Percentiles rank a stretch among this genome's conserved stretches.
Conservation (phyloP, 148 eudicot genomes). For the Simmondsia chinensis region DNA sequence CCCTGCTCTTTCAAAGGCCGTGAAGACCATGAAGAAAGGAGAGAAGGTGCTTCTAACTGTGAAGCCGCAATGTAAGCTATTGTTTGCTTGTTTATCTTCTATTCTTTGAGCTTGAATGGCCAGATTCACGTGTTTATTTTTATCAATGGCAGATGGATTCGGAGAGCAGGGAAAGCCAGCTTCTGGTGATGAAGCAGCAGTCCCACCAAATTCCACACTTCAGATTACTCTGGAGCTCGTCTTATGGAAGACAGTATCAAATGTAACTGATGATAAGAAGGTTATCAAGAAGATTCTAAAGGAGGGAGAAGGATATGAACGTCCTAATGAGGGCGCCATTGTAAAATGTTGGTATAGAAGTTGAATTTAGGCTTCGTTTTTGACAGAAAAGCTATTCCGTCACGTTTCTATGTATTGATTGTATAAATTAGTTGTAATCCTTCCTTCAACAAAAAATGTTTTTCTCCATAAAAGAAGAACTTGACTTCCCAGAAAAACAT, state of each 20-base stretch:
- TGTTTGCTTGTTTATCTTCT: not conserved
- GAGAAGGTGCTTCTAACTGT: constrained; percentile 76
- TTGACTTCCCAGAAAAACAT: too few species aligned
- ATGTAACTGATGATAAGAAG: constrained; percentile 81
- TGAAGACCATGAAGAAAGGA: constrained; percentile 99
- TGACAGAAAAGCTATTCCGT: too few species aligned
- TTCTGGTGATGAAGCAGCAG: constrained; percentile 56
- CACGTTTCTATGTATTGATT: too few species aligned
- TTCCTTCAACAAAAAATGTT: too few species aligned
- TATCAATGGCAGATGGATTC: constrained; percentile 61
- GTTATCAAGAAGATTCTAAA: constrained; percentile 73
- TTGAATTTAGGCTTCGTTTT: too few species aligned
- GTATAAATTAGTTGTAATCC: too few species aligned
- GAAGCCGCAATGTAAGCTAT: constrained; percentile 75
- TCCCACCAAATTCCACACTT: constrained; percentile 77
- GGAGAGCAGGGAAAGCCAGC: constrained; percentile 90
- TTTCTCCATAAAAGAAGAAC: too few species aligned
- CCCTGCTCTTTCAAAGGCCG: constrained; percentile 83
- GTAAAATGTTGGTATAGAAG: constrained; percentile 48
- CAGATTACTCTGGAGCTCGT: constrained; percentile 60
- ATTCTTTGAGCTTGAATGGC: not conserved
- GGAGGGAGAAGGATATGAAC: constrained; percentile 92
- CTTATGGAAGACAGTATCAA: constrained; percentile 80
- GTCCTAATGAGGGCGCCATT: constrained; percentile 76
- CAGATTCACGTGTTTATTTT: not conserved